Conservation (phyloP, 768 basidiomycete species). For the Tricholomella constricta region DNA sequence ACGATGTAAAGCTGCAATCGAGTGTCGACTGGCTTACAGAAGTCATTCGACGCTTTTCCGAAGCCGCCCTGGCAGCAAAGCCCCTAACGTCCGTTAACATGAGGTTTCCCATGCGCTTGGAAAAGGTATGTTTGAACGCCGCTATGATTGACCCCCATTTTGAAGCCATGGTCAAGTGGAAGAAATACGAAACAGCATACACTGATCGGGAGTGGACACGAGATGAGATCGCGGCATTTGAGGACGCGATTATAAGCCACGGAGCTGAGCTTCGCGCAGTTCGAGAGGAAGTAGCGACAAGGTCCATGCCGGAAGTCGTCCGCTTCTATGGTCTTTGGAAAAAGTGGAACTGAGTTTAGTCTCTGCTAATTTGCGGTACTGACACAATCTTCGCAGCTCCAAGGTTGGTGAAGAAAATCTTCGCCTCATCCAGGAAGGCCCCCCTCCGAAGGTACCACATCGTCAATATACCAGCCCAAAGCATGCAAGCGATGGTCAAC, state of each 20-base stretch:
- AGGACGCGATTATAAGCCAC: slow-evolving; percentile 70
- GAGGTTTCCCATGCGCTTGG: slow-evolving; percentile 53
- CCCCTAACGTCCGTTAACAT: slow-evolving; percentile 66
- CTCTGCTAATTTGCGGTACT: not conserved
- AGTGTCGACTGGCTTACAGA: slow-evolving; percentile 86
- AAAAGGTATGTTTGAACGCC: slow-evolving; percentile 53
- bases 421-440: slow-evolving; percentile 43
- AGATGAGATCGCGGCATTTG: slow-evolving; percentile 73
- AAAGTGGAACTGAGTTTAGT: slow-evolving; percentile 45
- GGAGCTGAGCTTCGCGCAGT: slow-evolving; percentile 82
- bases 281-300: slow-evolving; percentile 68
- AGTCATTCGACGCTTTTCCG: slow-evolving; percentile 69
- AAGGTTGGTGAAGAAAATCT: slow-evolving; percentile 72
- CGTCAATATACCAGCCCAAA: slow-evolving; percentile 38
- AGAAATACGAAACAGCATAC: slow-evolving; percentile 62
- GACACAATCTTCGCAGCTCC: slow-evolving; percentile 39
- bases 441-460: slow-evolving; percentile 35
- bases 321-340: slow-evolving; percentile 89
- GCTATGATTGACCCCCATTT: not conserved
- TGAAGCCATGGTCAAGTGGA: slow-evolving; percentile 59
- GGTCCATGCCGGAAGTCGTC: slow-evolving; percentile 76
- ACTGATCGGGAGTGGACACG: slow-evolving; percentile 71
- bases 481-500: slow-evolving; percentile 46
- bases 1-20: slow-evolving; percentile 49
- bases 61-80: slow-evolving; percentile 58